Evolutionary conservation across 805 yeast genomes (phyloP).

Genomic region (Candida wancherniae): DNA sequence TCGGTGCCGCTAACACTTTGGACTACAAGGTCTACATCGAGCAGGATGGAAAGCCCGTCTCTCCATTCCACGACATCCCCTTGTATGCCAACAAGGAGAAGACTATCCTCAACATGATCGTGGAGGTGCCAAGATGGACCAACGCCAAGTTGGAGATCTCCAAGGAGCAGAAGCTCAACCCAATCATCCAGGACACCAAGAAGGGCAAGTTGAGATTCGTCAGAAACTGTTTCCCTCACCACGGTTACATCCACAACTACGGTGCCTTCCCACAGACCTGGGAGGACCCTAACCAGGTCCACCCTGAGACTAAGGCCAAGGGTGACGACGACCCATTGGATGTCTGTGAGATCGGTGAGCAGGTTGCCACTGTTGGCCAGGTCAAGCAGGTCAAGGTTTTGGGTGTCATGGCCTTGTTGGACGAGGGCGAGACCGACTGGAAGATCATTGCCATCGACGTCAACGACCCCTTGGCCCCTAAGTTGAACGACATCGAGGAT

Average conservation of each 20-base stretch:
- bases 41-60: slow-evolving; percentile 88
- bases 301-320: slow-evolving; percentile 41
- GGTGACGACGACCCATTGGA: slow-evolving; percentile 48
- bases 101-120: slow-evolving; percentile 33
- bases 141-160: slow-evolving; percentile 81
- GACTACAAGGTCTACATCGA: slow-evolving; percentile 90
- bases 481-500: slow-evolving; percentile 61
- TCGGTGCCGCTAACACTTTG: slow-evolving; percentile 93
- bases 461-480: slow-evolving; percentile 58
- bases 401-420: slow-evolving; percentile 75
- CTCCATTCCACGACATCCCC: slow-evolving; percentile 79
- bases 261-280: slow-evolving; percentile 93
- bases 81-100: slow-evolving; percentile 86
- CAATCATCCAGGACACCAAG: slow-evolving; percentile 75
- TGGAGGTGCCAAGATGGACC: slow-evolving; percentile 59
- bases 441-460: slow-evolving; percentile 69
- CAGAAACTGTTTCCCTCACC: slow-evolving; percentile 73
- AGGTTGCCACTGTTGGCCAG: slow-evolving; percentile 44
- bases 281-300: slow-evolving; percentile 80
- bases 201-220: slow-evolving; percentile 74
- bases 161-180: slow-evolving; percentile 55
- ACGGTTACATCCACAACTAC: slow-evolving; percentile 82
- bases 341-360: slow-evolving; percentile 47
- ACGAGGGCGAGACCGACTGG: slow-evolving; percentile 98
- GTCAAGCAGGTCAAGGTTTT: slow-evolving; percentile 53